These are phyloP conservation scores for Metschnikowia anglica DNA, from an alignment of 805 yeast species.

Conservation along the genomic window DNA sequence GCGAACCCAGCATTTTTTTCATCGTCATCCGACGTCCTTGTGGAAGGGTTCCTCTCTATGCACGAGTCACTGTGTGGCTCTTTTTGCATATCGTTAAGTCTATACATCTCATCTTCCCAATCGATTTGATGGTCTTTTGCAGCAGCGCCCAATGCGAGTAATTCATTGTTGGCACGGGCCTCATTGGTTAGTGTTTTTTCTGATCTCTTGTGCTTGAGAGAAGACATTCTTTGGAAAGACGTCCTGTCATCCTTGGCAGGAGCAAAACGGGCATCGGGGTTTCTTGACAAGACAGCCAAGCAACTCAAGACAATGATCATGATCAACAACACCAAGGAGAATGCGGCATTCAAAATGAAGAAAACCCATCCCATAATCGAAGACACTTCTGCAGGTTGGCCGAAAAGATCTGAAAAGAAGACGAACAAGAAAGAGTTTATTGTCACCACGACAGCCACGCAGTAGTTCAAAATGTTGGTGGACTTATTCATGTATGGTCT, in stretches of 20 bases:
- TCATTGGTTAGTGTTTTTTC: slow-evolving; percentile 11
- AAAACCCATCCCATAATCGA: slow-evolving; percentile 92
- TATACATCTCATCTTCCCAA: slow-evolving; percentile 71
- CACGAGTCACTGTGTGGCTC: slow-evolving; percentile 4
- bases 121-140: slow-evolving; percentile 56
- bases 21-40: slow-evolving; percentile 3
- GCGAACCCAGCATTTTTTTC: background rate
- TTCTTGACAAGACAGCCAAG: slow-evolving; percentile 68
- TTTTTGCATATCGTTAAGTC: slow-evolving; percentile 34
- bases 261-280: slow-evolving; percentile 85
- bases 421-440: slow-evolving; percentile 81
- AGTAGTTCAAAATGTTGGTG: slow-evolving; percentile 73
- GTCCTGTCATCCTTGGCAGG: slow-evolving; percentile 92
- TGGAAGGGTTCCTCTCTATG: slow-evolving; percentile 1
- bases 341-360: slow-evolving; percentile 86
- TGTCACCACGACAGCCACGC: slow-evolving; percentile 68
- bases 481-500: slow-evolving; percentile 81
- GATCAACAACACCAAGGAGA: slow-evolving; percentile 69
- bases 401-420: slow-evolving; percentile 81
- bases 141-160: slow-evolving; percentile 23
- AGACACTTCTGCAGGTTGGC: slow-evolving; percentile 73
- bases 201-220: slow-evolving; percentile 37
- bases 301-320: slow-evolving; percentile 64
- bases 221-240: slow-evolving; percentile 65
- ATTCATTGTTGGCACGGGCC: slow-evolving; percentile 18